Evolutionary conservation across 176 grass and related monocot genomes (phyloP), one percentile per base, ranked within the genome.

Genomic region (Stipa capillata): DNA sequence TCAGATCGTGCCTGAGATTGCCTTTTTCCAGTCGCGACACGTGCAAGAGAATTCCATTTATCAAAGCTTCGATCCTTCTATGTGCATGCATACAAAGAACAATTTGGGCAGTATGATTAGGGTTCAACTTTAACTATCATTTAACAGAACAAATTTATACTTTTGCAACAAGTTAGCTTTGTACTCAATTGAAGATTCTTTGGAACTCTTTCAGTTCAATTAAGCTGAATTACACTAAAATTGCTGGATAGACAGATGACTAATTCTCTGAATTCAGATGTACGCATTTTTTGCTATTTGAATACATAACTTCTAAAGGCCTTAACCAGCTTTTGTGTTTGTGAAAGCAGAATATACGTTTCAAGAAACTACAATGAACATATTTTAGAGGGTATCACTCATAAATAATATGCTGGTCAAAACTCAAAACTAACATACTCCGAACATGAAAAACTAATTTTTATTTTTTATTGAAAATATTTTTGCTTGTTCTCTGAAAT

Each of bases 91-190:
- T 74, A 74, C 1, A 74, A 32, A 69, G 10, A 80, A 28, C 41
- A 9, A 79, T 34, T 69, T 42, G 16, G n/a, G 49, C 36, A 76
- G 33, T 76, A 70, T 54, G 31, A 69, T 56, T 76, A 81, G 77
- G 87, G 77, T 85, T 81, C 71, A 31, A 3, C 49, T 70, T 85
- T 29, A 39, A 27, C 50, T 84, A 59, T 34, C 41, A n/a, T 85
- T 74, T 21, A 51, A 68, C 18, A 68, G 18, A 20, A 16, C 27
- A 52, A 77, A 21, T n/a, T 76, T 70, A 53, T 29, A 39, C 34
- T 42, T 84, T 67, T n/a, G n/a, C 31, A 51, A 68, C 18, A 68
- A 23, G 27, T n/a, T n/a, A 52, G 70, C 39, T n/a, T 76, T 70
- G 15, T 70, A 69, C 45, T 69, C 13, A 43, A 4, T 8, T 66